Evolutionary conservation across 2,329 filamentous ascomycete species (phyloP).

Genomic region (Colletotrichum chrysophilum): DNA sequence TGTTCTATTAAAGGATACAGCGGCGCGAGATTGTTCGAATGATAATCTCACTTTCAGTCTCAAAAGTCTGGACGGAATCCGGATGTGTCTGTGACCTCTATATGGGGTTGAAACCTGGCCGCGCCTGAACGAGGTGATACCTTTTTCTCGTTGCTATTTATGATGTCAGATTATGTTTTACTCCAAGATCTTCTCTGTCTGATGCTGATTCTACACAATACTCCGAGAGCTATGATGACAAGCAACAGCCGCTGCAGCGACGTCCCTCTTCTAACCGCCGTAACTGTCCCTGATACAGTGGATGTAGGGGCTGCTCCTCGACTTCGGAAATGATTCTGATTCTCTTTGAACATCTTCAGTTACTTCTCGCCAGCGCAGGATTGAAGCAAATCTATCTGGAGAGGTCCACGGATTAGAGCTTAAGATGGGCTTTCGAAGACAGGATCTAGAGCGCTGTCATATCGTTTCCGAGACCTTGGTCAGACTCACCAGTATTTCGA

Average conservation of each 20-base stretch:
- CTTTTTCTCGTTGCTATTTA: neutral
- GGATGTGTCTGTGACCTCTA: no score
- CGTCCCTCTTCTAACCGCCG: neutral
- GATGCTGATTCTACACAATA: neutral
- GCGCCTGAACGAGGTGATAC: no score
- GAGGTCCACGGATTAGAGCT: neutral
- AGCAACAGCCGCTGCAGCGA: neutral
- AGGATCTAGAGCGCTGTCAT: rapidly evolving
- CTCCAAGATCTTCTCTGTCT: neutral
- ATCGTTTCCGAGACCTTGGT: neutral
- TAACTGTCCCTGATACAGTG: no score
- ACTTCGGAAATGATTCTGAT: no score
- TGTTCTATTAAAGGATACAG: neutral
- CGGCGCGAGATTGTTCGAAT: no score
- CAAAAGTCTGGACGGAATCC: no score
- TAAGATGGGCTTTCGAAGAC: neutral
- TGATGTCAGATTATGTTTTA: rapidly evolving
- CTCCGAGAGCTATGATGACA: neutral
- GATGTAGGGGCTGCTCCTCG: no score
- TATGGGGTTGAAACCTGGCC: no score
- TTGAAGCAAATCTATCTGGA: no score
- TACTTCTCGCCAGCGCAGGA: no score
- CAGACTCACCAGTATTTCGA: neutral
- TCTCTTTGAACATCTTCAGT: no score
- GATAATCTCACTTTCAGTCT: no score